Percentiles rank a stretch among this genome's conserved stretches.
phyloP scores from a whole-genome alignment of 805 yeast genomes.

The Ogataea dorogensis region DNA sequence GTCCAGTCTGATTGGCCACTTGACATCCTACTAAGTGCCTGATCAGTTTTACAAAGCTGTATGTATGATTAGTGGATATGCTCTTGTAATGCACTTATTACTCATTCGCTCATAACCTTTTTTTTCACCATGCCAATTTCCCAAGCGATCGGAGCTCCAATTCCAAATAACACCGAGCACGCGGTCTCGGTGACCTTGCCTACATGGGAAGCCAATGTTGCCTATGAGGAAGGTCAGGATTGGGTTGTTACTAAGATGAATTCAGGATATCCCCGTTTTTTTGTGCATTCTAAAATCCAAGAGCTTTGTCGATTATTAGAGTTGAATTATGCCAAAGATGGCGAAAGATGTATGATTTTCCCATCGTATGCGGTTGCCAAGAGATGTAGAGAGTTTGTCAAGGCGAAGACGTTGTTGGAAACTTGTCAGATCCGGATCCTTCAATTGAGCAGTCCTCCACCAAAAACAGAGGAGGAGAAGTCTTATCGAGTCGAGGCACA shows the following conservation, averaged over 20 bases:
- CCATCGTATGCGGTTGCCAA: constrained; percentile 79
- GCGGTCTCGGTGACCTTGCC: constrained; percentile 95
- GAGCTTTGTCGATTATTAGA: constrained; percentile 54
- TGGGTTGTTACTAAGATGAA: constrained; percentile 76
- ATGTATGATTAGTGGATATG: no score
- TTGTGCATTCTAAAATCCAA: constrained; percentile 62
- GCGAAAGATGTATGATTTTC: constrained; percentile 72
- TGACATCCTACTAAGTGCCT: no score
- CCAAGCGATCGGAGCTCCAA: constrained; percentile 71
- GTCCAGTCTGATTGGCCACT: no score
- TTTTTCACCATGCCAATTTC: constrained; percentile 22
- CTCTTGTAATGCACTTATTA: constrained; percentile 2
- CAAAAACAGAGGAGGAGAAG: constrained; percentile 56
- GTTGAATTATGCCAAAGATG: constrained; percentile 72
- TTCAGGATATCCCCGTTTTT: constrained; percentile 88
- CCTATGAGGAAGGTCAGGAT: constrained; percentile 86
- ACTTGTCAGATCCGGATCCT: constrained; percentile 54
- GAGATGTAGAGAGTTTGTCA: constrained; percentile 78
- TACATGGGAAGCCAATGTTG: constrained; percentile 91
- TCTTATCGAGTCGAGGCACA: constrained; percentile 61
- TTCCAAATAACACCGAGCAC: constrained; percentile 86
- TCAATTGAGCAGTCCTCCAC: constrained; percentile 71
- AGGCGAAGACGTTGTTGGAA: constrained; percentile 39
- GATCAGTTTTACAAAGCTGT: no score
- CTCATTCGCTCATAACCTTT: constrained; percentile 10